Percentiles rank a stretch among this genome's conserved stretches.
These are phyloP conservation scores for Emydomyces testavorans DNA, from an alignment of 2,329 filamentous ascomycete species.

Conservation along the genomic window DNA sequence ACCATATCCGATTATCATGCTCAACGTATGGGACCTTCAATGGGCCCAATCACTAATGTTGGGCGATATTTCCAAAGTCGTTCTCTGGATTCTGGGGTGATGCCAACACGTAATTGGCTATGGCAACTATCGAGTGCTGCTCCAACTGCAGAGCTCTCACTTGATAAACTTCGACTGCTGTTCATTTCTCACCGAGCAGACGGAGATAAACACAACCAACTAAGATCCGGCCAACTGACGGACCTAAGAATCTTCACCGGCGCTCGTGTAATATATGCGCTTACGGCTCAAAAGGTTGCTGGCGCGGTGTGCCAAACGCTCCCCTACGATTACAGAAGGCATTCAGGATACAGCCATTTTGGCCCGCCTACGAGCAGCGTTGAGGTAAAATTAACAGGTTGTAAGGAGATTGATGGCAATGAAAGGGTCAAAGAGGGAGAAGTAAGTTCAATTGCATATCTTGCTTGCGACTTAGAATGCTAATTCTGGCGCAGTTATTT, in stretches of 20 bases:
- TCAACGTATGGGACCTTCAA: conserved; percentile 48
- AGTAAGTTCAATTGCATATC: conserved; percentile 37
- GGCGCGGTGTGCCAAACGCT: conserved; percentile 81
- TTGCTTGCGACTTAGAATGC: neutral
- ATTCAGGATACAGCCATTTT: conserved; percentile 52
- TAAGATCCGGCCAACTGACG: conserved; percentile 60
- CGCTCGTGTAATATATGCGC: conserved; percentile 70
- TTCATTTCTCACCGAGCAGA: conserved; percentile 66
- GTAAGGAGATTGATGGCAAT: conserved; percentile 25
- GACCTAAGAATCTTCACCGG: conserved; percentile 73
- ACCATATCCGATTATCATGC: conserved; percentile 58
- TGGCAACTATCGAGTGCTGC: conserved; percentile 35
- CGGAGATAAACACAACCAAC: conserved; percentile 45
- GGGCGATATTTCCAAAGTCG: conserved; percentile 62
- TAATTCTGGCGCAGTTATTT: conserved; percentile 45
- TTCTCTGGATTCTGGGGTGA: conserved; percentile 58
- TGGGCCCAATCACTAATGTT: conserved; percentile 52
- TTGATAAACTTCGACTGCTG: conserved; percentile 66
- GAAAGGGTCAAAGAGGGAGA: conserved; percentile 45
- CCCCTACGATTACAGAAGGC: conserved; percentile 68
- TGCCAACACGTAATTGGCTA: conserved; percentile 56
- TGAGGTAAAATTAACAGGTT: conserved; percentile 55
- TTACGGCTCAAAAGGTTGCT: conserved; percentile 72
- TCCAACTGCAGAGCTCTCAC: conserved; percentile 31
- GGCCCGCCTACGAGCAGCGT: conserved; percentile 69